These are phyloP conservation scores for Porodaedalea pini DNA, from an alignment of 1,284 basidiomycete genomes.

Conservation along the genomic window DNA sequence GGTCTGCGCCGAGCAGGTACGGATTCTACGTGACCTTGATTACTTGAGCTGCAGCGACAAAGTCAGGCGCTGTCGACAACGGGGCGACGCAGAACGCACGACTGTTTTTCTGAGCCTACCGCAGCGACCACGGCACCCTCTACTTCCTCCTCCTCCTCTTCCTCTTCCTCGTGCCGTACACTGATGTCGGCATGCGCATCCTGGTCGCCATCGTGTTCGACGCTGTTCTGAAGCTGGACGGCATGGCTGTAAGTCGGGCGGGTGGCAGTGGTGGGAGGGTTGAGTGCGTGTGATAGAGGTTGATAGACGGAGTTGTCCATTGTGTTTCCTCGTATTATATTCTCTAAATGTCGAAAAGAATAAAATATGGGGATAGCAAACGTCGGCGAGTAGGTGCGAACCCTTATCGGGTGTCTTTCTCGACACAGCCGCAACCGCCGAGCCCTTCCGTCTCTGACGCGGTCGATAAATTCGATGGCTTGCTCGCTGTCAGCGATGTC, in stretches of 20 bases:
- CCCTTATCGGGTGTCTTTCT: slow-evolving; percentile 9
- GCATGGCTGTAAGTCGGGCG: slow-evolving; percentile 27
- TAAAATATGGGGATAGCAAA: slow-evolving; percentile 17
- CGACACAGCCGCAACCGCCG: background rate
- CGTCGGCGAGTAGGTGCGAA: slow-evolving; percentile 4
- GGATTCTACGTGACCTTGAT: slow-evolving; percentile 2
- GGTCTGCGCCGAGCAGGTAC: slow-evolving; percentile 20
- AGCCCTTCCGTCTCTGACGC: background rate
- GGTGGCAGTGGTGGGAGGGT: slow-evolving; percentile 42
- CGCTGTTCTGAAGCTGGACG: slow-evolving; percentile 15
- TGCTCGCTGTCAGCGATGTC: background rate
- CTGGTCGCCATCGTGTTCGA: slow-evolving; percentile 3
- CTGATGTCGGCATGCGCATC: slow-evolving; percentile 8
- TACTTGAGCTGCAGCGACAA: background rate
- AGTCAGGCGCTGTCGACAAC: background rate
- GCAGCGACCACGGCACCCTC: slow-evolving; percentile 16
- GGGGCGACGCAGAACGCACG: background rate
- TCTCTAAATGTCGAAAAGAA: slow-evolving; percentile 10
- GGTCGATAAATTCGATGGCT: too few species aligned
- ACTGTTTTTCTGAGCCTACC: background rate
- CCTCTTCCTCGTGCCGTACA: slow-evolving; percentile 18
- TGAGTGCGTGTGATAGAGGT: slow-evolving; percentile 70
- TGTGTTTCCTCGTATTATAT: slow-evolving; percentile 3
- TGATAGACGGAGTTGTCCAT: slow-evolving; percentile 44
- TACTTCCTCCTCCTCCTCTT: slow-evolving; percentile 21